Conservation (phyloP, 768 basidiomycete species). For the Lenzites betulinus region DNA sequence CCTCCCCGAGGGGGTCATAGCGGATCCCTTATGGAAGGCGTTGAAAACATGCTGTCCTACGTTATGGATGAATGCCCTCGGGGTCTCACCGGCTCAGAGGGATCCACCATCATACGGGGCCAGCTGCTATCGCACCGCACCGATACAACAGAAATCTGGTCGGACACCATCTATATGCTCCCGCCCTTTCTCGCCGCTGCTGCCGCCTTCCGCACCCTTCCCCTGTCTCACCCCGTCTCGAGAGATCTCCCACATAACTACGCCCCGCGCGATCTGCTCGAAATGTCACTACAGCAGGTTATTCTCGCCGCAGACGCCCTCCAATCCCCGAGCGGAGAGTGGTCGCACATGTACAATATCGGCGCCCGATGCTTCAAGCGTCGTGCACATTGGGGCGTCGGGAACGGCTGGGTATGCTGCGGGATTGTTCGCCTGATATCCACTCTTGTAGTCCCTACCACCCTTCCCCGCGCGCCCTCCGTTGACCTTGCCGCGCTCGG, state of each 20-base stretch:
- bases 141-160: constrained; percentile 24
- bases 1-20: neutral
- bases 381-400: constrained; percentile 27
- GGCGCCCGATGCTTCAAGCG: constrained; percentile 17
- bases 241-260: neutral
- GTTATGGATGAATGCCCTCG: constrained; percentile 20
- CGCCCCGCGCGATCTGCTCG: constrained; percentile 1
- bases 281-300: constrained; percentile 19
- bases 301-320: constrained; percentile 19
- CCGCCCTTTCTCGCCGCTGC: constrained; percentile 25
- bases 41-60: constrained; percentile 22
- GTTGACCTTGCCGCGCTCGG: neutral
- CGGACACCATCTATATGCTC: constrained; percentile 27
- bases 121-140: constrained; percentile 23
- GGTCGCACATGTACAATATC: constrained; percentile 27
- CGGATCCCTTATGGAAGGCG: constrained; percentile 5
- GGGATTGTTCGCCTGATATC: constrained; percentile 26
- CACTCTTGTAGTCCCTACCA: constrained; percentile 1
- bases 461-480: neutral
- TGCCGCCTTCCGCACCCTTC: constrained; percentile 3
- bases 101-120: neutral
- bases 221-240: neutral
- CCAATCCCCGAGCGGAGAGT: constrained; percentile 19
- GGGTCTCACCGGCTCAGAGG: neutral
- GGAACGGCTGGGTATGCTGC: constrained; percentile 30